Evolutionary conservation across 202 grass and related monocot species (phyloP), one percentile per base, ranked within the genome.

Genomic region (Brachypodium distachyon): DNA sequence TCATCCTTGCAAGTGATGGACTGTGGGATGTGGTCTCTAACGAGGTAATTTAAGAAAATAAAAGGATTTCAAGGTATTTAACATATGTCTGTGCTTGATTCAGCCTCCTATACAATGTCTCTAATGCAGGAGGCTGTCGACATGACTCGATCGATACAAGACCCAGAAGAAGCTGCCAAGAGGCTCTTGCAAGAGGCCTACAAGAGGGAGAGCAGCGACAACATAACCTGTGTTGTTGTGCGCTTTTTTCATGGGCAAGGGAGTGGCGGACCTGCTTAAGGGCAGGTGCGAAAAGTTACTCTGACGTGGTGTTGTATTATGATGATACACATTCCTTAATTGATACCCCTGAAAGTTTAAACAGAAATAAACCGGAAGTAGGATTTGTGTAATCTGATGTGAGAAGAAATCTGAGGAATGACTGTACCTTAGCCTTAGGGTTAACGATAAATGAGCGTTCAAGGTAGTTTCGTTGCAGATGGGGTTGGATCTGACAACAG

Each of bases 1-100:
- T 97, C 55, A 87, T 97, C 71, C 94, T 97, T 55, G 94, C 90
- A 4, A 97, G 94, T 25, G 94, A 97, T 55, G 94, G 94, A 42
- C 76, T 97, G 10, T 97, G 94, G 94, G 94, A 97, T 86, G 94
- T 97, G 21, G 94, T 97, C 37, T 83, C 86, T 11, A 97, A 97
- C n/a, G 94, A 97, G 88, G 94, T 97, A 76, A 75, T 12, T 78
- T 14, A 73, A 39, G 17, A 63, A 64, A 71, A 23, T 67, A 67
- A 46, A 41, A 64, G 0, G 14, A 51, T 47, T 27, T 26, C 36
- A 46, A 68, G 9, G 2, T 54, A 12, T 9, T 17, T 27, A 48
- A 4, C 34, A 60, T 33, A 41, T 28, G 7, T 9, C n/a, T 39
- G 33, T 49, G 72, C 13, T 49, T 56, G 17, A 63, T 79, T 5